Evolutionary conservation across 139 green algal species (phyloP), one percentile per base, ranked within the genome.

Genomic region (Picochlorum sp.): DNA sequence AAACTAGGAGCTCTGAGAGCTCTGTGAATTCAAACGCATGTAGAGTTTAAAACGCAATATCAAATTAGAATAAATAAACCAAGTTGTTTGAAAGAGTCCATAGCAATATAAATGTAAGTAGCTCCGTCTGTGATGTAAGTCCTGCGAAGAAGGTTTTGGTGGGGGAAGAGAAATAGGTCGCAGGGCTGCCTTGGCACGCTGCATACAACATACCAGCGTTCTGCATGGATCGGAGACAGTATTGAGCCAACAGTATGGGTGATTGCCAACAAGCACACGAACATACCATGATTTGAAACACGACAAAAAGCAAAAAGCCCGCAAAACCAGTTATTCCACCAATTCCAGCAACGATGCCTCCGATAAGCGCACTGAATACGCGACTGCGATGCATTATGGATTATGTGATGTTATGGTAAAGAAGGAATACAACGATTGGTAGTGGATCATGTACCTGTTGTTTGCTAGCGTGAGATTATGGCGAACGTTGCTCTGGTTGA

Each of bases 1-100:
- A 84, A 83, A 56, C 60, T 88, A 47, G 84, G 86, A 1, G 86
- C 83, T 23, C 57, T 92, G 66, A 57, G 85, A 8, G 81, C 78
- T n/a, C 45, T 89, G 51, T 88, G 57, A 74, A 9, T 14, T 62
- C 23, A 38, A 23, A 59, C 10, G 31, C 34, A 13, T 11, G 34
- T 41, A 41, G 9, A 28, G 14, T 41, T 41, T 41, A 41, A 13
- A 41, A 11, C 34, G 34, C 34, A 41, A 41, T 41, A 11, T 41
- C 34, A 41, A 11, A 28, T 69, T 61, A 83, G 51, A 78, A 83
- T 15, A 83, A 50, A 31, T 83, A 73, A 15, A 74, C 51, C 21
- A 71, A 69, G 45, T 81, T 83, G 58, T 79, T 61, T 8, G 66
- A 57, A 20, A 84, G 18, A 21, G 77, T 84, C 77, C 77, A 84